Evolutionary conservation across 2,329 filamentous ascomycete genomes (phyloP).

Genomic region (Diaporthe citrichinensis): DNA sequence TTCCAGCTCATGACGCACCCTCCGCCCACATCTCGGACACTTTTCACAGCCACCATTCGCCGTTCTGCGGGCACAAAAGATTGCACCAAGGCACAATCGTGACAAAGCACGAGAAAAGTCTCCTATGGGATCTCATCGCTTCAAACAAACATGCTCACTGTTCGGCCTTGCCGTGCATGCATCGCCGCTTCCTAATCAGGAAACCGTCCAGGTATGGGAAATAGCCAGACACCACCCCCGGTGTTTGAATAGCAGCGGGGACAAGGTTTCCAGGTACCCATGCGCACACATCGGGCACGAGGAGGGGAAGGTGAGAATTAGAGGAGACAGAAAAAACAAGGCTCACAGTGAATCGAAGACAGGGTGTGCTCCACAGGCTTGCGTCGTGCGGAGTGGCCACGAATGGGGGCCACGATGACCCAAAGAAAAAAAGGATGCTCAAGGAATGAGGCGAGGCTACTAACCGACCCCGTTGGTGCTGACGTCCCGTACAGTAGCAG

Average conservation of each 20-base stretch:
- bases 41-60: constrained; percentile 13
- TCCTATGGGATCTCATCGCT: background rate
- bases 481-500: constrained; percentile 27
- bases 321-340: background rate
- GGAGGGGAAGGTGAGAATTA: background rate
- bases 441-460: constrained; percentile 32
- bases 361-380: constrained; percentile 1
- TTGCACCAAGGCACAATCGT: background rate
- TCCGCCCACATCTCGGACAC: constrained; percentile 35
- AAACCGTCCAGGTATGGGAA: background rate
- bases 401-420: background rate
- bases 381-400: constrained; percentile 24
- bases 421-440: background rate
- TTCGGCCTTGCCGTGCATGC: constrained; percentile 30
- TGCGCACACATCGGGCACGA: background rate
- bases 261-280: constrained; percentile 13
- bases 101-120: constrained; percentile 15
- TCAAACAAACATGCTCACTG: background rate
- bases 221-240: constrained; percentile 7
- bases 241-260: constrained; percentile 11
- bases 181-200: constrained; percentile 14
- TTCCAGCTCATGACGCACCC: constrained; percentile 12
- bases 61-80: background rate
- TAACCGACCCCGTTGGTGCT: constrained; percentile 26
- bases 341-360: background rate